phyloP scores from a whole-genome alignment of 1,284 basidiomycete genomes.

The Ganoderma resinaceum region DNA sequence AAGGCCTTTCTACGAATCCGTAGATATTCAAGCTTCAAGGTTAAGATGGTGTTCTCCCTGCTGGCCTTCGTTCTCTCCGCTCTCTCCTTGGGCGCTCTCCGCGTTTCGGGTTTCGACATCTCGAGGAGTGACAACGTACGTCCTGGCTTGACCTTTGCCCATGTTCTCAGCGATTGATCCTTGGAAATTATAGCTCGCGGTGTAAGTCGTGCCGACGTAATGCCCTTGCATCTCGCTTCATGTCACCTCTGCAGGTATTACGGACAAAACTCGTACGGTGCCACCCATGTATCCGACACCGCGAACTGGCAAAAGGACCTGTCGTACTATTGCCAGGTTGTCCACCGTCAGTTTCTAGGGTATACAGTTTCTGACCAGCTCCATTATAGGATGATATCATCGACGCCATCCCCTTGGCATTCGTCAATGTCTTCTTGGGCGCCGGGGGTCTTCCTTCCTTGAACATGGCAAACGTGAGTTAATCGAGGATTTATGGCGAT shows the following conservation, averaged over 20 bases:
- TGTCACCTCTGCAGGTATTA: conserved; percentile 40
- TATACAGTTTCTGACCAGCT: background rate
- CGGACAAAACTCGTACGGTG: conserved; percentile 66
- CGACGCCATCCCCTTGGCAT: conserved; percentile 64
- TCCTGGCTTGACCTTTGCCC: background rate
- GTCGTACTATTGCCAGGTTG: conserved; percentile 57
- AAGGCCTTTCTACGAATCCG: background rate
- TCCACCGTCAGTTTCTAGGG: background rate
- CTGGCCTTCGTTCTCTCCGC: conserved; percentile 24
- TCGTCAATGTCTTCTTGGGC: conserved; percentile 63
- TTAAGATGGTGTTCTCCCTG: conserved; percentile 25
- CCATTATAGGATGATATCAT: conserved; percentile 52
- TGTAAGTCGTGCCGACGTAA: background rate
- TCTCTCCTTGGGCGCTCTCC: conserved; percentile 23
- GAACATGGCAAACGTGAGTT: conserved; percentile 63
- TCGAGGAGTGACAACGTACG: conserved; percentile 39
- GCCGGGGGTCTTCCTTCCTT: conserved; percentile 63
- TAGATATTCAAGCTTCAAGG: background rate
- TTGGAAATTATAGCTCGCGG: background rate
- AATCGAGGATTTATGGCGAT: background rate
- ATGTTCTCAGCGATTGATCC: background rate
- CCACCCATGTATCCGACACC: conserved; percentile 48
- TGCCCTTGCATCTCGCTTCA: background rate
- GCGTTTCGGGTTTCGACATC: conserved; percentile 34
- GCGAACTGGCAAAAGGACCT: conserved; percentile 58